Base-by-base conservation (phyloP, 2,329 filamentous ascomycete species). In the Colletotrichum sp. region DNA sequence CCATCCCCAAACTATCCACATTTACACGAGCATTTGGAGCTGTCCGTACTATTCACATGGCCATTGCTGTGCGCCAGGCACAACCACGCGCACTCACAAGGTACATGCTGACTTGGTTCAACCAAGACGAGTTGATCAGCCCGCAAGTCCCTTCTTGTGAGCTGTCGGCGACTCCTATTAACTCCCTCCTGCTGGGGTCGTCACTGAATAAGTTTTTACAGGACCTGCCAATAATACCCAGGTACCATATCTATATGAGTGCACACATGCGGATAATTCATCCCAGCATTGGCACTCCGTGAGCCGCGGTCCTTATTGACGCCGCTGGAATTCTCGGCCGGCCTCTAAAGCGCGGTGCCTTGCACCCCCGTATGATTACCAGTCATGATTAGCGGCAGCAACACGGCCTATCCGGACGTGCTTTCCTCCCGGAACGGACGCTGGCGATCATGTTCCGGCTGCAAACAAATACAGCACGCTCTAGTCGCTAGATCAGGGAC, bases 291-390 rank as follows among this genome's bases (percentile, higher is more conserved):
- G 57, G 26, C 70, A 36, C 16, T 21, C 28, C 32, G 36, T 13
- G 16, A 57, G 39, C 64, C 69, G 66, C 70, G 63, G 49, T 28
- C 60, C 28, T 75, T 24, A 44, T 26, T 59, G 26, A 30, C 26
- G 36, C 34, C 64, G 73, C 69, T 76, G 69, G 73, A 76, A 76
- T 76, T 72, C 64, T 68, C 69, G 68, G 69, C 69, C 57, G 55
- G 52, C 39, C n/a, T 62, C 18, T 62, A 55, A 60, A n/a, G 52
- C 49, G 62, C 63, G 55, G 39, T 72, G 62, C 68, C 68, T 63
- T 34, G 49, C 44, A 30, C 28, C 64, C 36, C n/a, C 55, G n/a
- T 21, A 52, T 21, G 44, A 21, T 52, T 52, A 21, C 44, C 44
- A 52, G 44, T 52, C 44, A 52, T 21, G n/a, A 52, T 52, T 52